These are phyloP conservation scores for Pneumocystis wakefieldiae DNA, from an alignment of 1,139 yeast genomes.

Conservation along the genomic window DNA sequence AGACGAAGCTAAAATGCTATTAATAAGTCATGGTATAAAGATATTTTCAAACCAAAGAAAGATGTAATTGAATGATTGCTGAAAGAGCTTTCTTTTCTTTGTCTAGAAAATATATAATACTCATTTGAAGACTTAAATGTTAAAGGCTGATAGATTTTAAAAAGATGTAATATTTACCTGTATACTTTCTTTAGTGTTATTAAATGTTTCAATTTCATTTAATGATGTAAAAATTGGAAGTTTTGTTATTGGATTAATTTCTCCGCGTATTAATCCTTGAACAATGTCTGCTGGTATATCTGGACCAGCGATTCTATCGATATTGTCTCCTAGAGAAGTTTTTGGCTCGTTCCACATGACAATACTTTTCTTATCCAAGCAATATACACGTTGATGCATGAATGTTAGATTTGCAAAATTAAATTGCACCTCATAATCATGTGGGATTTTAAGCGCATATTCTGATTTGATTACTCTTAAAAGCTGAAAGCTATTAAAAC, in stretches of 20 bases:
- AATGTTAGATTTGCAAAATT: constrained; percentile 64
- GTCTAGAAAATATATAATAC: not conserved
- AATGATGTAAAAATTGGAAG: not conserved
- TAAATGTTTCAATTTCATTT: not conserved
- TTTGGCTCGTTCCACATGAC: constrained; percentile 46
- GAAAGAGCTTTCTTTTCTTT: not conserved
- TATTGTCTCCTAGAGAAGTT: constrained; percentile 17
- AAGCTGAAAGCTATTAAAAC: not conserved
- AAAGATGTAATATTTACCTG: not conserved
- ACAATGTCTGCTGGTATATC: not conserved
- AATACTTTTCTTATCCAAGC: constrained; percentile 39
- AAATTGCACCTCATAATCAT: constrained; percentile 44
- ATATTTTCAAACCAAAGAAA: not conserved
- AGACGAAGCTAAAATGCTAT: not conserved
- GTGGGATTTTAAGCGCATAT: constrained; percentile 45
- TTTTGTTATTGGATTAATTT: not conserved
- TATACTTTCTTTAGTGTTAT: not conserved
- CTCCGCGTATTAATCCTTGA: not conserved
- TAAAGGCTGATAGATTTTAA: not conserved
- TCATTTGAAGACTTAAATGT: not conserved
- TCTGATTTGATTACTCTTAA: constrained; percentile 45
- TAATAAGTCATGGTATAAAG: not conserved
- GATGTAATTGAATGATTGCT: not conserved
- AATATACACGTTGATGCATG: constrained; percentile 70
- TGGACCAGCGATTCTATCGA: not conserved